Evolutionary conservation across 2,329 filamentous ascomycete species (phyloP).

Genomic region (Trichoderma polysporum): DNA sequence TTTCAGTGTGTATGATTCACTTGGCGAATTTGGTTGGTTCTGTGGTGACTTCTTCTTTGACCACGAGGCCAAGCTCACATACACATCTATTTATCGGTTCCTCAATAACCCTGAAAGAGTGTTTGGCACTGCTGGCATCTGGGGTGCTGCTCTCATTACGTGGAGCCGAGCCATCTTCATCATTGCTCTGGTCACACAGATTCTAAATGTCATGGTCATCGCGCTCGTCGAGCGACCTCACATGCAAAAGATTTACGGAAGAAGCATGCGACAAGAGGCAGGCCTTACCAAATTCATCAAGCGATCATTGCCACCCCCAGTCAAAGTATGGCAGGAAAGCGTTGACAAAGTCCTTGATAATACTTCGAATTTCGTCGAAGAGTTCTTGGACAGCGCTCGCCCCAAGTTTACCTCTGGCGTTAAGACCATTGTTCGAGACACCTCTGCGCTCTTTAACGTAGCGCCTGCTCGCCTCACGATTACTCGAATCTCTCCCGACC

Average conservation of each 20-base stretch:
- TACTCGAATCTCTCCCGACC: constrained; percentile 72
- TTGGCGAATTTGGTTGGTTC: constrained; percentile 99
- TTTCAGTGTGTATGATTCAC: constrained; percentile 87
- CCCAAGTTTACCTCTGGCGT: constrained; percentile 86
- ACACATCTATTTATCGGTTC: constrained; percentile 96
- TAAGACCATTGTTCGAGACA: constrained; percentile 83
- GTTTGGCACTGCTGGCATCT: constrained; percentile 89
- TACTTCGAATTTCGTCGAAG: constrained; percentile 84
- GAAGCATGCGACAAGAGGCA: constrained; percentile 78
- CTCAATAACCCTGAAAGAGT: constrained; percentile 96
- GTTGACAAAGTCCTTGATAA: constrained; percentile 86
- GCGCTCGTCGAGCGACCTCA: constrained; percentile 93
- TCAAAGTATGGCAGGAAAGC: constrained; percentile 80
- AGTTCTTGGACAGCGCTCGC: constrained; percentile 80
- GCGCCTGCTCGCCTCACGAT: constrained; percentile 85
- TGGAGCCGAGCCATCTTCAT: constrained; percentile 85
- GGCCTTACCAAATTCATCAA: constrained; percentile 90
- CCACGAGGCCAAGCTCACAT: constrained; percentile 81
- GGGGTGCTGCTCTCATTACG: constrained; percentile 91
- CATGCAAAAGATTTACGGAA: constrained; percentile 96
- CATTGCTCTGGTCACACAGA: constrained; percentile 80
- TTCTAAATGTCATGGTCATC: constrained; percentile 82
- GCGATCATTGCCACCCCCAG: constrained; percentile 76
- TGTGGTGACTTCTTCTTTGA: constrained; percentile 99
- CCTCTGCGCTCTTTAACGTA: constrained; percentile 81